Evolutionary conservation across 257 asterid species (phyloP).

Genomic region (Nicotiana sylvestris): DNA sequence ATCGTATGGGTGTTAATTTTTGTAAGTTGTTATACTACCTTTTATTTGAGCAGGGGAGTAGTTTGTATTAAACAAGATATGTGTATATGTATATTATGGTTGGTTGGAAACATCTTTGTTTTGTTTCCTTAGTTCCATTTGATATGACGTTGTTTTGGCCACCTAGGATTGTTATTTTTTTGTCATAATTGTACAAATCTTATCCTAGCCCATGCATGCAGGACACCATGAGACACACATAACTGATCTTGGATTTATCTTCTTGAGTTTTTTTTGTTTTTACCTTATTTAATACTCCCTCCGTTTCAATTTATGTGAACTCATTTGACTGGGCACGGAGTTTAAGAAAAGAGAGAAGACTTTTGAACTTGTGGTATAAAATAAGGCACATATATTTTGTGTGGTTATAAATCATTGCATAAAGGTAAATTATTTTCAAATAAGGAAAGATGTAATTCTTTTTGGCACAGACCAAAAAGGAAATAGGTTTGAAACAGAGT

Average conservation of each 20-base stretch:
- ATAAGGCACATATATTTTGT: no score
- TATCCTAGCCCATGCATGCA: slow-evolving; percentile 14
- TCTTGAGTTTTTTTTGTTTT: neutral
- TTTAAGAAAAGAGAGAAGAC: no score
- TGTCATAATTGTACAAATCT: neutral
- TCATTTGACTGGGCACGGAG: no score
- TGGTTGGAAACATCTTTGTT: neutral
- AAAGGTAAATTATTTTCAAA: no score
- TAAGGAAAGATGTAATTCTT: no score
- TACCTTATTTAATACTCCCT: neutral
- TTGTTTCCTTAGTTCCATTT: neutral
- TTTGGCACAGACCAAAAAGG: no score
- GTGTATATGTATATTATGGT: neutral
- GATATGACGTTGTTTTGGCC: neutral
- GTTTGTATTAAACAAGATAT: neutral
- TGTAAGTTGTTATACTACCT: no score
- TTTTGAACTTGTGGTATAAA: no score
- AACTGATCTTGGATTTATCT: neutral
- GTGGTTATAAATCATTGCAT: no score
- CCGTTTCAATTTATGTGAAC: no score
- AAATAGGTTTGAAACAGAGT: no score
- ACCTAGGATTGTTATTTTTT: neutral
- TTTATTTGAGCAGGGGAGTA: neutral
- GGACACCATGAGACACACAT: neutral
- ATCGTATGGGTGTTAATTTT: neutral